Evolutionary conservation across 179 eudicot genomes (phyloP).

Genomic region (Actinidia polygama): DNA sequence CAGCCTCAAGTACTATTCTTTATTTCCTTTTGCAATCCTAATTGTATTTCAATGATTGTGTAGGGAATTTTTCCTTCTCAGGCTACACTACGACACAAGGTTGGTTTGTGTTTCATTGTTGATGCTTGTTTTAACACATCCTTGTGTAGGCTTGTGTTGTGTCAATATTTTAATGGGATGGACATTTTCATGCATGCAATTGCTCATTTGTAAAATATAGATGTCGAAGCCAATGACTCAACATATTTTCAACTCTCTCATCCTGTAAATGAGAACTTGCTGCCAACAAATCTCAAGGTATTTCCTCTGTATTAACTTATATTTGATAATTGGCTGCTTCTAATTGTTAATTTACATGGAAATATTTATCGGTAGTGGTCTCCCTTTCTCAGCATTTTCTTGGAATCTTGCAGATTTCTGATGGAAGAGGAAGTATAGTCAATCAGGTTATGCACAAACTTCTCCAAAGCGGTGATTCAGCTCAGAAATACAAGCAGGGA

Average conservation of each 20-base stretch:
- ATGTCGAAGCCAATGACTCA: conserved; percentile 48
- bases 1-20: not conserved
- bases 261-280: conserved; percentile 65
- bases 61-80: conserved; percentile 20
- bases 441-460: conserved; percentile 68
- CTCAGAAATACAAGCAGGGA: conserved; percentile 78
- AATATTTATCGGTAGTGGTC: not conserved
- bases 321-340: not conserved
- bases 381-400: not conserved
- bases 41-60: not conserved
- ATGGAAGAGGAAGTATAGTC: conserved; percentile 36
- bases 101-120: not conserved
- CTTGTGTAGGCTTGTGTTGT: no score
- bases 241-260: conserved; percentile 65
- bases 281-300: conserved; percentile 45
- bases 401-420: conserved; percentile 43
- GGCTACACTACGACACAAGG: conserved; percentile 21
- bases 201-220: conserved; percentile 30
- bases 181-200: no score
- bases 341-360: not conserved
- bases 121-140: not conserved
- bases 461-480: conserved; percentile 78
- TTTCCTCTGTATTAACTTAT: not conserved
- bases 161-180: no score
- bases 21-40: not conserved